Conservation (phyloP, 1,284 basidiomycete genomes). For the Ustilago loliicola region DNA sequence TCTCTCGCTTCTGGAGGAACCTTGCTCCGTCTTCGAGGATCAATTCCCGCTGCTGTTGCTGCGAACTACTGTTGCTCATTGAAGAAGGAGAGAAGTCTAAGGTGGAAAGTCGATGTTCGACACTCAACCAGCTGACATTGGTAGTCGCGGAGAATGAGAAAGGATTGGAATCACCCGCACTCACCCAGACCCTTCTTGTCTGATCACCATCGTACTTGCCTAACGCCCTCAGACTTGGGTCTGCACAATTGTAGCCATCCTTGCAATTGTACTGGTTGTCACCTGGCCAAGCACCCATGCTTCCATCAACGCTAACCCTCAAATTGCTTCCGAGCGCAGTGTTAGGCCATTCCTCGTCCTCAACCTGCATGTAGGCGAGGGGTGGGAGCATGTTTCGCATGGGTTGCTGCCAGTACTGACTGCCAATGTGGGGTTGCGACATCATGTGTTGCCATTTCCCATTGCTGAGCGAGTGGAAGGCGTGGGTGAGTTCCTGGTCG, state of each 20-base stretch:
- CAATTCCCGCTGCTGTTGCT: constrained; percentile 7
- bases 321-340: constrained; percentile 31
- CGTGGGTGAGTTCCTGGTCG: constrained; percentile 20
- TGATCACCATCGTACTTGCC: constrained; percentile 31
- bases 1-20: constrained; percentile 11
- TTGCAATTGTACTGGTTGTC: constrained; percentile 46
- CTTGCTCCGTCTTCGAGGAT: background rate
- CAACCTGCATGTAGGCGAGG: constrained; percentile 11
- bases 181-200: constrained; percentile 27
- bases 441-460: constrained; percentile 43
- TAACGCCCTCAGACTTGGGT: constrained; percentile 15
- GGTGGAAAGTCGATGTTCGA: constrained; percentile 23
- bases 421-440: constrained; percentile 37
- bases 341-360: constrained; percentile 22
- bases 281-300: constrained; percentile 43
- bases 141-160: constrained; percentile 27
- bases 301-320: constrained; percentile 29
- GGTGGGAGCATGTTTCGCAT: constrained; percentile 34
- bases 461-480: constrained; percentile 21
- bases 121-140: constrained; percentile 22
- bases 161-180: constrained; percentile 20
- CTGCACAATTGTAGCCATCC: constrained; percentile 41
- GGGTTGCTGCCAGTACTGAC: constrained; percentile 43
- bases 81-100: background rate
- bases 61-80: background rate